Evolutionary conservation across 106 monocot species (phyloP), one percentile per base, ranked within the genome.

Genomic region (Acorus calamus): DNA sequence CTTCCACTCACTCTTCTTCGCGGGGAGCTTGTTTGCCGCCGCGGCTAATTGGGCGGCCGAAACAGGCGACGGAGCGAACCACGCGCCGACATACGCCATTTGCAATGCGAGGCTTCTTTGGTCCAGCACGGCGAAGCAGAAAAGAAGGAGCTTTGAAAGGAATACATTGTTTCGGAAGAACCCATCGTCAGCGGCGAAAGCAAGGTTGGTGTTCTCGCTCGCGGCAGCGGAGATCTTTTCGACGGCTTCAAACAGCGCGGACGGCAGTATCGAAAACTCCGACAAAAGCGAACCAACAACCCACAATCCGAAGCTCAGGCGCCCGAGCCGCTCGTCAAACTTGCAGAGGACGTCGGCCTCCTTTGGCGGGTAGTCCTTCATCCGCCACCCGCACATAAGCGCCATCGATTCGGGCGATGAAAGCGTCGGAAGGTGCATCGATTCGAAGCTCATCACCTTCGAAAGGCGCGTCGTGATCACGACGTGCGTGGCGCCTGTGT

Each of bases 401-500:
- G 76, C 41, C 52, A 86, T 66, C 2, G 93, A 69, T 47, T 94
- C 93, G 0, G 74, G 57, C 64, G 68, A 62, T 2, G 89, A 76
- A 4, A 94, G 61, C 2, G 76, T 65, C 55, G 69, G 89, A 11
- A 94, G 74, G 7, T 81, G 80, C 50, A 94, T 73, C 8, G 83
- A 81, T 14, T 94, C 93, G 11, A 81, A 81, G 68, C 57, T 94
- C 86, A 84, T 81, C 54, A 89, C 89, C 55, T 75, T 89, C 4
- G 77, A 55, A 0, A 94, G 71, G 11, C 81, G 67, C 4, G 93
- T 83, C 1, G 93, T 94, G 3, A 94, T 52, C 42, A 94, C 86
- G 3, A 94, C 81, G 70, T 94, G 84, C 2, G 83, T 83, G 9
- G 86, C 85, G 53, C 93, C 93, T 0, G 86, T 94, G 60, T 94